A percentile compares a stretch with the other conserved stretches of the same genome.
phyloP scores from a whole-genome alignment of 306 rosid species.

The Citrullus mucosospermus region DNA sequence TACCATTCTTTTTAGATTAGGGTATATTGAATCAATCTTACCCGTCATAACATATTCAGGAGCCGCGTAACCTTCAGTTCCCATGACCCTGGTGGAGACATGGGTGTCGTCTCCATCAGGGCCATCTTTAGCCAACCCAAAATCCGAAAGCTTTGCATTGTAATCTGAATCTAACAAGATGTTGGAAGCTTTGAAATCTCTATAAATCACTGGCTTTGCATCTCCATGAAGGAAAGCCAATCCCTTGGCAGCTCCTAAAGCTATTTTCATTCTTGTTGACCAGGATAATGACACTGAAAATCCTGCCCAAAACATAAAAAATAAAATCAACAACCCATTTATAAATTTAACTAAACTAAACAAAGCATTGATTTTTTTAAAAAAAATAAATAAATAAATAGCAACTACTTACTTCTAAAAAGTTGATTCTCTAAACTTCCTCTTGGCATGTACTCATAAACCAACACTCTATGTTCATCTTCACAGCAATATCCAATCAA shows the following conservation, averaged over 20 bases:
- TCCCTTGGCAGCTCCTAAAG: conserved; percentile 91
- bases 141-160: conserved; percentile 82
- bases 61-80: conserved; percentile 94
- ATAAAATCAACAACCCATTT: background rate
- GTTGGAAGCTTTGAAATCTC: conserved; percentile 92
- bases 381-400: no score
- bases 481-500: conserved; percentile 89
- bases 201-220: conserved; percentile 71
- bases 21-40: background rate
- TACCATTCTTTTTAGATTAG: no score
- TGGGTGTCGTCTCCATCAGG: conserved; percentile 97
- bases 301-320: conserved; percentile 22
- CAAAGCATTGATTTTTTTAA: background rate
- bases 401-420: conserved; percentile 52
- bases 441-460: conserved; percentile 80
- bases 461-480: conserved; percentile 80
- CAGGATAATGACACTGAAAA: conserved; percentile 64
- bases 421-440: conserved; percentile 95
- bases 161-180: conserved; percentile 75
- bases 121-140: conserved; percentile 94
- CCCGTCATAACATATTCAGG: conserved; percentile 97
- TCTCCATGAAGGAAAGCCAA: conserved; percentile 78
- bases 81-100: conserved; percentile 92
- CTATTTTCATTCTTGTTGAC: conserved; percentile 95
- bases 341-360: background rate